Conservation (phyloP, 192 early-diverging fungal genomes). For the Umbelopsis ramanniana region DNA sequence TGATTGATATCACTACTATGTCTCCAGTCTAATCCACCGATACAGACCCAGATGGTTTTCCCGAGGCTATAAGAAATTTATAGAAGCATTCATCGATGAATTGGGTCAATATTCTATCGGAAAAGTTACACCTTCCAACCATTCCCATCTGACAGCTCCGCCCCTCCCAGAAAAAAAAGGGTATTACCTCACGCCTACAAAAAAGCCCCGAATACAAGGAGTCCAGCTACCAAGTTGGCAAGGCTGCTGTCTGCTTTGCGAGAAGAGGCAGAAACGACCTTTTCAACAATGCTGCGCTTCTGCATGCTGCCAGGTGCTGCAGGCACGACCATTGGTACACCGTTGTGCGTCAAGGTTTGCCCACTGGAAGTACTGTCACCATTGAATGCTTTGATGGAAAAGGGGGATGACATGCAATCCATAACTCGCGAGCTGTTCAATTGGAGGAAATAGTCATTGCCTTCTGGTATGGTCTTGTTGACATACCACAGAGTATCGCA, state of each 20-base stretch:
- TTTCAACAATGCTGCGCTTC: neutral
- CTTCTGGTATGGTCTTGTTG: neutral
- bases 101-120: neutral
- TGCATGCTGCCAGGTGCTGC: neutral
- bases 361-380: neutral
- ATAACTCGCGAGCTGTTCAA: neutral
- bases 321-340: neutral
- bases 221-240: slow-evolving; percentile 4
- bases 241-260: neutral
- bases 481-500: neutral
- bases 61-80: neutral
- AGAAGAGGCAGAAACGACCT: neutral
- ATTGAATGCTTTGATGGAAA: neutral
- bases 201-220: slow-evolving; percentile 24
- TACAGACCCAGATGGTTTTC: slow-evolving; percentile 14
- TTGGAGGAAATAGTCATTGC: neutral
- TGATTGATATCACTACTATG: neutral
- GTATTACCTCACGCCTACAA: slow-evolving; percentile 9
- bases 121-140: neutral
- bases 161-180: neutral
- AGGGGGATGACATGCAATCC: neutral
- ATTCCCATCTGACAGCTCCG: neutral
- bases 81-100: neutral
- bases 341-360: no score
- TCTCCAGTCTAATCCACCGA: slow-evolving; percentile 12